phyloP scores from a whole-genome alignment of 352 stramenopile genomes.

The Pythium angustatum region DNA sequence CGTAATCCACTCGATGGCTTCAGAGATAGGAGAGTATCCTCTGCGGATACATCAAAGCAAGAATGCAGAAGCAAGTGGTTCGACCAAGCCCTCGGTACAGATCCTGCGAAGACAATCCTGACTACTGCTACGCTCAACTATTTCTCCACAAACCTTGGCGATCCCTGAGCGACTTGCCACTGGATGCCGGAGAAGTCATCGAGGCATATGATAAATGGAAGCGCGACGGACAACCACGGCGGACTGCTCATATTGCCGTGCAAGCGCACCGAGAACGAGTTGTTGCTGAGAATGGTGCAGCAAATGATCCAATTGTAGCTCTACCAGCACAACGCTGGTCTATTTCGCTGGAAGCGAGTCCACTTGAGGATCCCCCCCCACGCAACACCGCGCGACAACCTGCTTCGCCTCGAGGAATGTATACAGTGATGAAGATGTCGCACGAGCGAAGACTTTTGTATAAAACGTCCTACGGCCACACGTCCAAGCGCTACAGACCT shows the following conservation, averaged over 20 bases:
- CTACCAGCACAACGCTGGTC: background rate
- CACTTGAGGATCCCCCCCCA: too few relatives aligned
- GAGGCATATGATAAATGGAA: background rate
- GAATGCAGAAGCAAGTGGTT: background rate
- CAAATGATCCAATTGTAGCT: background rate
- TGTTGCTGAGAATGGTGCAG: background rate
- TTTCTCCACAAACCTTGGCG: conserved; percentile 8
- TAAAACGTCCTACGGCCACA: background rate
- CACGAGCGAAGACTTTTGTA: background rate
- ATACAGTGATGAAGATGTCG: background rate
- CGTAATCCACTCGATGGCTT: too few relatives aligned
- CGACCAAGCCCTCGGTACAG: background rate
- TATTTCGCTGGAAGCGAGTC: background rate
- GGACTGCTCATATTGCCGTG: background rate
- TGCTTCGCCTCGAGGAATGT: too few relatives aligned
- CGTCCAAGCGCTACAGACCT: background rate
- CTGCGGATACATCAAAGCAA: background rate
- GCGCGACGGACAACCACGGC: background rate
- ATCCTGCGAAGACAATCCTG: background rate
- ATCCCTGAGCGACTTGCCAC: background rate
- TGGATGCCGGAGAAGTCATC: background rate
- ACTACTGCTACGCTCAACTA: conserved; percentile 17
- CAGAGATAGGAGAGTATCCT: too few relatives aligned
- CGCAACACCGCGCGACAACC: too few relatives aligned
- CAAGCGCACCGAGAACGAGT: background rate